Conservation (phyloP, 129 eudicot species). For the Centella asiatica region DNA sequence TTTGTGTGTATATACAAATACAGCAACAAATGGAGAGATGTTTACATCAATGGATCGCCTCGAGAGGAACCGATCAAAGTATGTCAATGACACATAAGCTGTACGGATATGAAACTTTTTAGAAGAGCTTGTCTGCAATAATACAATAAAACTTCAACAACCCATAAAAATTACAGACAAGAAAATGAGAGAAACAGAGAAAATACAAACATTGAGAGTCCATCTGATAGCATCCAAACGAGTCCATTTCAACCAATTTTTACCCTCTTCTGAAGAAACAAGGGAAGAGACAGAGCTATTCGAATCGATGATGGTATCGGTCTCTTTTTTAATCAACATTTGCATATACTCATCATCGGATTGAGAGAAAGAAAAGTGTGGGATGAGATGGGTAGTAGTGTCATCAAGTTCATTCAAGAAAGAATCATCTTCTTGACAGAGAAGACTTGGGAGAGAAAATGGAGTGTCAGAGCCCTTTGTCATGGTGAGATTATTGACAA, state of each 20-base stretch:
- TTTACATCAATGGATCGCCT: conserved; percentile 46
- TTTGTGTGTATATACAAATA: not conserved
- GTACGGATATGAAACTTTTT: conserved; percentile 60
- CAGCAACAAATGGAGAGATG: not conserved
- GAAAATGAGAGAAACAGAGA: not conserved
- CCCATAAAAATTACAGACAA: not conserved
- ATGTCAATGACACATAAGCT: conserved; percentile 67
- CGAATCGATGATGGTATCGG: conserved; percentile 26
- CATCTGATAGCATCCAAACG: conserved; percentile 56
- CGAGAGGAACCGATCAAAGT: conserved; percentile 64
- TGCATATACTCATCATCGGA: conserved; percentile 48
- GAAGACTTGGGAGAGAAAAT: conserved; percentile 41
- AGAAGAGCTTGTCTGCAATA: conserved; percentile 49
- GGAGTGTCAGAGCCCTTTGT: conserved; percentile 31
- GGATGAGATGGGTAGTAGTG: conserved; percentile 2
- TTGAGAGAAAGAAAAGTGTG: conserved; percentile 9
- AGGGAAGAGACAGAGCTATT: conserved; percentile 1
- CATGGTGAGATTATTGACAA: conserved; percentile 13
- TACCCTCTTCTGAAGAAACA: conserved; percentile 10
- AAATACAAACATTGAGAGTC: conserved; percentile 56
- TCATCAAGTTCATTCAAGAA: conserved; percentile 23
- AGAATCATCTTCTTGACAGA: conserved; percentile 63
- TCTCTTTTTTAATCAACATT: conserved; percentile 30
- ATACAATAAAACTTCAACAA: not conserved
- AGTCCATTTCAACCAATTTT: conserved; percentile 37